phyloP scores from a whole-genome alignment of 441 rosid genomes.

The Geranium incanum region DNA sequence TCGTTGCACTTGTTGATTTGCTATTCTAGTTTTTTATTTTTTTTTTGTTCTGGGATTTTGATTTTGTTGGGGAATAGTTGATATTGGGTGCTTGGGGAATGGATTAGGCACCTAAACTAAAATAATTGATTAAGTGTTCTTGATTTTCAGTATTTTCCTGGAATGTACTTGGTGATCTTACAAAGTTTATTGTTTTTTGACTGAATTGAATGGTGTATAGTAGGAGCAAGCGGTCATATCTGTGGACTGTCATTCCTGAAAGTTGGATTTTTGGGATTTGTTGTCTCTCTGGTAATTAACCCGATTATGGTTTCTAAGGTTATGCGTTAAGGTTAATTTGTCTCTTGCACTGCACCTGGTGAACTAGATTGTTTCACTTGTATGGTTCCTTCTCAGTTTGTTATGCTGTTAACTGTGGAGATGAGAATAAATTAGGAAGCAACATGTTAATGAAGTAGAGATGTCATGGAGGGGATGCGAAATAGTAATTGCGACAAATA shows the following conservation, averaged over 20 bases:
- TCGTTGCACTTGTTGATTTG: conserved; percentile 1
- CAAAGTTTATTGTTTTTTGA: background rate
- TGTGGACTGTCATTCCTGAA: background rate
- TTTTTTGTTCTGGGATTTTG: background rate
- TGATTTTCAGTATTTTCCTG: background rate
- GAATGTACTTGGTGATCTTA: background rate
- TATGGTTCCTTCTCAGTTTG: background rate
- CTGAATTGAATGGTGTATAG: background rate
- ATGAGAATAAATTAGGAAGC: background rate
- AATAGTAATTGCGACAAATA: background rate
- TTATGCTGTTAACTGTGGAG: background rate
- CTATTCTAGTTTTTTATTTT: background rate
- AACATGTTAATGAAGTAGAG: background rate
- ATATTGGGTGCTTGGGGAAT: background rate
- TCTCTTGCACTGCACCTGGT: background rate
- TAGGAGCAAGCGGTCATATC: background rate
- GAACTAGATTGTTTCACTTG: too few relatives aligned
- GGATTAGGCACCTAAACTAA: background rate
- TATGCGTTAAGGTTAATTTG: background rate
- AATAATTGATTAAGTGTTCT: background rate
- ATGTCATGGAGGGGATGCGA: background rate
- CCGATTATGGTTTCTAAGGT: background rate
- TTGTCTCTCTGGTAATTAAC: background rate
- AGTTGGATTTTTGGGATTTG: background rate
- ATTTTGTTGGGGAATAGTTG: background rate